These are phyloP conservation scores for Striga hermonthica DNA, from an alignment of 305 asterid genomes.

Conservation along the genomic window DNA sequence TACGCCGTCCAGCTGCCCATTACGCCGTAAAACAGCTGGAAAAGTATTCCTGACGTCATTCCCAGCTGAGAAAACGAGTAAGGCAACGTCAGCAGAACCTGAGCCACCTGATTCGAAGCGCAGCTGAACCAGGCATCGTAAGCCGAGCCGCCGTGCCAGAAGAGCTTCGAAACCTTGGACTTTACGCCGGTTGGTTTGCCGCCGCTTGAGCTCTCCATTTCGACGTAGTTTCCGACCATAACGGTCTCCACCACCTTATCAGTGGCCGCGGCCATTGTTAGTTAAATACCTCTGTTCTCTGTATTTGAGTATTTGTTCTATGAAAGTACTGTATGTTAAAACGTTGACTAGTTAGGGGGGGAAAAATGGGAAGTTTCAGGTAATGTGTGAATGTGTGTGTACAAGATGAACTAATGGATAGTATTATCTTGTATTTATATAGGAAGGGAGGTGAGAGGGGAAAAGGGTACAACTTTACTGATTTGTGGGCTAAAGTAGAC, in stretches of 20 bases:
- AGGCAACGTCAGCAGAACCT: conserved; percentile 41
- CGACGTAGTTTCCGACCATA: conserved; percentile 67
- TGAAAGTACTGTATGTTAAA: no score
- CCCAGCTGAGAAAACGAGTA: conserved; percentile 46
- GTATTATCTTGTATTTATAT: no score
- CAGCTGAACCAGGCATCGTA: conserved; percentile 79
- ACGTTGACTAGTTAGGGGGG: background rate
- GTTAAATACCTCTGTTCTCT: background rate
- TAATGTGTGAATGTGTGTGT: background rate
- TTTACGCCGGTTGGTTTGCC: conserved; percentile 44
- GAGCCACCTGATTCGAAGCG: conserved; percentile 50
- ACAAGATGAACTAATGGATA: no score
- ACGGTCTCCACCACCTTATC: conserved; percentile 74
- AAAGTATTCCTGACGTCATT: conserved; percentile 38
- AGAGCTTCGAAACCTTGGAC: conserved; percentile 49
- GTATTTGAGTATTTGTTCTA: background rate
- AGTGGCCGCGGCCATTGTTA: conserved; percentile 39
- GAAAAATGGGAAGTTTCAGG: background rate
- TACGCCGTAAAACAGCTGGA: conserved; percentile 41
- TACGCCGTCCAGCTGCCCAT: conserved; percentile 61
- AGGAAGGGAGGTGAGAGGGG: no score
- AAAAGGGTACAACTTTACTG: no score
- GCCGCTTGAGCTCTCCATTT: conserved; percentile 51
- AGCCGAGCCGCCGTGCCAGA: conserved; percentile 69
- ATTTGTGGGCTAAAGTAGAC: no score